Evolutionary conservation across 371 early-diverging fungal genomes (phyloP).

Genomic region (Batrachochytrium dendrobatidis): DNA sequence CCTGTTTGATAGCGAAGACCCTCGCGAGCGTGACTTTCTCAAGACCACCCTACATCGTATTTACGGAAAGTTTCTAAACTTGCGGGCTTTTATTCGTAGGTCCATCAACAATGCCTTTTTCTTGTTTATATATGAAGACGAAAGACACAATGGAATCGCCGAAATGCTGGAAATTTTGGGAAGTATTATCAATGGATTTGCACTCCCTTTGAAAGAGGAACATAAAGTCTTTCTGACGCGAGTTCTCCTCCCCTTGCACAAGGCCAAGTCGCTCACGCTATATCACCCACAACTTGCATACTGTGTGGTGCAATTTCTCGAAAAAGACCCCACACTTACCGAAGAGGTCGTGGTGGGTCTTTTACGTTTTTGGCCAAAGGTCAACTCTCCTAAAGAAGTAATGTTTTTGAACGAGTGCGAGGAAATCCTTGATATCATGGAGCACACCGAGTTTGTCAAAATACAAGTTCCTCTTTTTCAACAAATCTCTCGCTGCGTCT

Average conservation of each 20-base stretch:
- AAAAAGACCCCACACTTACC: conserved; percentile 90
- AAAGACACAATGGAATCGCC: conserved; percentile 93
- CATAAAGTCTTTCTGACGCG: conserved; percentile 88
- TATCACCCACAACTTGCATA: conserved; percentile 96
- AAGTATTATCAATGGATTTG: conserved; percentile 97
- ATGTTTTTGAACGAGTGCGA: conserved; percentile 96
- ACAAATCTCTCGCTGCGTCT: conserved; percentile 83
- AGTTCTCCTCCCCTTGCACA: conserved; percentile 91
- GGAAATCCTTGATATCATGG: conserved; percentile 89
- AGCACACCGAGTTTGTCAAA: conserved; percentile 76
- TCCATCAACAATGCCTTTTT: conserved; percentile 96
- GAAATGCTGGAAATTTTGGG: conserved; percentile 95
- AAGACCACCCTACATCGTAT: conserved; percentile 95
- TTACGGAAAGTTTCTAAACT: conserved; percentile 93
- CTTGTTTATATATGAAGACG: conserved; percentile 93
- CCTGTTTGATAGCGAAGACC: conserved; percentile 95
- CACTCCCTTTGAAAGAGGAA: conserved; percentile 93
- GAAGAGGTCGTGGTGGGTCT: conserved; percentile 77
- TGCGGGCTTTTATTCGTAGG: conserved; percentile 88
- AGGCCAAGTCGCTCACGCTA: conserved; percentile 75
- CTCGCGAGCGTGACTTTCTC: conserved; percentile 92
- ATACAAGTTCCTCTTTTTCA: conserved; percentile 83
- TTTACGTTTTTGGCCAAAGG: conserved; percentile 94
- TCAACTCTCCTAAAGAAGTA: conserved; percentile 95
- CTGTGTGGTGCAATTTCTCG: conserved; percentile 95